These are phyloP conservation scores for Lenzites betulinus DNA, from an alignment of 768 basidiomycete species.

Conservation along the genomic window DNA sequence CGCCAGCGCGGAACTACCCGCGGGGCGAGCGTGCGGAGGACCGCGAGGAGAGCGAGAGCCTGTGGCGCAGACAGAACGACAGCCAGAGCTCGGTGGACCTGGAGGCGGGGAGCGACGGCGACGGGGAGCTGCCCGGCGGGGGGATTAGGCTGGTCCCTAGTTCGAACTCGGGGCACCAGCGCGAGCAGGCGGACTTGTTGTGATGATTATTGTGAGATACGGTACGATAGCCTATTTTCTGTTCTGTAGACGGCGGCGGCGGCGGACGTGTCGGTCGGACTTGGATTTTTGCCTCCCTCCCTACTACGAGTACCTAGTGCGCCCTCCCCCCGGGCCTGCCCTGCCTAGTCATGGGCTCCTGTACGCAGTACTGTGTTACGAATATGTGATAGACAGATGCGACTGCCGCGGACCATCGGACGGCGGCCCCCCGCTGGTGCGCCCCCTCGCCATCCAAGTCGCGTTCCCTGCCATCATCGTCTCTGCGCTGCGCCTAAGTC, in stretches of 20 bases:
- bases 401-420: conserved; percentile 1
- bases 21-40: conserved; percentile 27
- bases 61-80: conserved; percentile 25
- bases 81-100: conserved; percentile 13
- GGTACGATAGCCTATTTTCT: conserved; percentile 1
- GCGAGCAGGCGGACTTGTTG: conserved; percentile 13
- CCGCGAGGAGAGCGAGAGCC: conserved; percentile 32
- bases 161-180: conserved; percentile 6
- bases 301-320: neutral
- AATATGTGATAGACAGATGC: conserved; percentile 12
- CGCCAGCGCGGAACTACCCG: conserved; percentile 28
- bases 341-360: neutral
- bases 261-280: neutral
- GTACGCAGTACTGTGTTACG: neutral
- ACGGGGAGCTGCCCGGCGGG: conserved; percentile 16
- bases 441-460: neutral
- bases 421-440: neutral
- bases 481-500: neutral
- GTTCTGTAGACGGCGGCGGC: no score
- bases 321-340: neutral
- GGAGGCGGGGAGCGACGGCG: conserved; percentile 14
- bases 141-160: conserved; percentile 29
- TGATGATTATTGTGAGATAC: conserved; percentile 1
- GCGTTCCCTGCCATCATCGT: neutral
- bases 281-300: neutral